A percentile compares a stretch with the other conserved stretches of the same genome.
These are phyloP conservation scores for Colletotrichum aenigma DNA, from an alignment of 2,329 filamentous ascomycete genomes.

Conservation along the genomic window DNA sequence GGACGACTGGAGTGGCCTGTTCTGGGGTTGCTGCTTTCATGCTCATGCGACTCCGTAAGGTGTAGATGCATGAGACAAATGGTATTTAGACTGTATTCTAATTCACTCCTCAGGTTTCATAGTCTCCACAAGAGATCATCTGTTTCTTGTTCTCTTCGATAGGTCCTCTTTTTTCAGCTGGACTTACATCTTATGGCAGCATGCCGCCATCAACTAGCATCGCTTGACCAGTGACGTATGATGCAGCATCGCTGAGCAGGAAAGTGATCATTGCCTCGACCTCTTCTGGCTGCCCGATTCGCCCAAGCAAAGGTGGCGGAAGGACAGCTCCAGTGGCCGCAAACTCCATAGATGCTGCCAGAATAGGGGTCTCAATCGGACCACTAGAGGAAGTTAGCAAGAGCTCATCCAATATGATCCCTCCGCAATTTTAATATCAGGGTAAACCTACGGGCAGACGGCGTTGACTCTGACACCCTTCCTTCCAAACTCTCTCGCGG, in stretches of 20 bases:
- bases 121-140: not conserved
- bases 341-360: not conserved
- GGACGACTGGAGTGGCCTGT: not conserved
- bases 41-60: not conserved
- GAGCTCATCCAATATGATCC: not conserved
- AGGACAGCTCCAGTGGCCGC: constrained; percentile 13
- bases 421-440: rapidly evolving
- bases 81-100: not conserved
- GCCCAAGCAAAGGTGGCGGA: constrained; percentile 15
- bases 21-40: not conserved
- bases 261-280: constrained; percentile 30
- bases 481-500: constrained; percentile 31
- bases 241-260: constrained; percentile 29
- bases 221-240: constrained; percentile 29
- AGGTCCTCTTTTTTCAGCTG: rapidly evolving
- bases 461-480: constrained; percentile 28
- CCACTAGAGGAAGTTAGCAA: not conserved
- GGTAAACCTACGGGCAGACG: constrained; percentile 27
- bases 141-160: not conserved
- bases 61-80: not conserved
- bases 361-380: constrained; percentile 15
- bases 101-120: not conserved
- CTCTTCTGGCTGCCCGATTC: constrained; percentile 30
- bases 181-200: not conserved
- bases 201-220: constrained; percentile 29